Percentiles rank a stretch among this genome's conserved stretches.
Evolutionary conservation across 192 early-diverging fungal genomes (phyloP).

Genomic region (Rhizophagus prolifer): DNA sequence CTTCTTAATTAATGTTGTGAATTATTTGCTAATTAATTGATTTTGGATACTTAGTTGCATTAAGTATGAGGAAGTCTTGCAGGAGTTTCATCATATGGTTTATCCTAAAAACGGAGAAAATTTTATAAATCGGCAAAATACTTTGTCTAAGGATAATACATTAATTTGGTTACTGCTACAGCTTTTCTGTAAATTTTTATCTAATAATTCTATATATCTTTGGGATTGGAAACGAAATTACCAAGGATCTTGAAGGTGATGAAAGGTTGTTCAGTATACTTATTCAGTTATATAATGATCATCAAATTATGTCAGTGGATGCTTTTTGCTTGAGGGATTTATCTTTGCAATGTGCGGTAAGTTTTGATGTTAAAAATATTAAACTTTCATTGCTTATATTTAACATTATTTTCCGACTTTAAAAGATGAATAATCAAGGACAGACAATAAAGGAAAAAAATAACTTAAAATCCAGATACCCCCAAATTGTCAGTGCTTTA

Average conservation of each 20-base stretch:
- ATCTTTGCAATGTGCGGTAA: conserved; percentile 67
- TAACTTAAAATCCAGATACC: conserved; percentile 74
- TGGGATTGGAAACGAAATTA: conserved; percentile 49
- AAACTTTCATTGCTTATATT: too few relatives aligned
- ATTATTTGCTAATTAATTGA: not conserved
- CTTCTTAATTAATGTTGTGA: not conserved
- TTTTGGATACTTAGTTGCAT: conserved; percentile 40
- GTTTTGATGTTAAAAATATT: not conserved
- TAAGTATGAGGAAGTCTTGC: conserved; percentile 56
- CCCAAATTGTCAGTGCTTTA: conserved; percentile 61
- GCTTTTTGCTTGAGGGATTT: conserved; percentile 75
- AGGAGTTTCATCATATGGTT: conserved; percentile 55
- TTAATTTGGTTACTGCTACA: conserved; percentile 74
- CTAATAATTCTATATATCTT: not conserved
- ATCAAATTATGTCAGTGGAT: conserved; percentile 69
- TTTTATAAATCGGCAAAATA: conserved; percentile 29
- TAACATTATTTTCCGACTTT: not conserved
- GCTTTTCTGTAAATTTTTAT: conserved; percentile 47
- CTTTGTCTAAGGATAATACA: conserved; percentile 66
- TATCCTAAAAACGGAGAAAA: conserved; percentile 52
- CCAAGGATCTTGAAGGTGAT: conserved; percentile 65
- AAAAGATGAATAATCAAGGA: conserved; percentile 61
- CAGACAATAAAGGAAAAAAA: conserved; percentile 57
- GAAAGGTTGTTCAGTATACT: conserved; percentile 73
- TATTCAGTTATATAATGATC: conserved; percentile 70